Conservation (phyloP, 2,329 filamentous ascomycete genomes). For the Aureobasidium sp. region DNA sequence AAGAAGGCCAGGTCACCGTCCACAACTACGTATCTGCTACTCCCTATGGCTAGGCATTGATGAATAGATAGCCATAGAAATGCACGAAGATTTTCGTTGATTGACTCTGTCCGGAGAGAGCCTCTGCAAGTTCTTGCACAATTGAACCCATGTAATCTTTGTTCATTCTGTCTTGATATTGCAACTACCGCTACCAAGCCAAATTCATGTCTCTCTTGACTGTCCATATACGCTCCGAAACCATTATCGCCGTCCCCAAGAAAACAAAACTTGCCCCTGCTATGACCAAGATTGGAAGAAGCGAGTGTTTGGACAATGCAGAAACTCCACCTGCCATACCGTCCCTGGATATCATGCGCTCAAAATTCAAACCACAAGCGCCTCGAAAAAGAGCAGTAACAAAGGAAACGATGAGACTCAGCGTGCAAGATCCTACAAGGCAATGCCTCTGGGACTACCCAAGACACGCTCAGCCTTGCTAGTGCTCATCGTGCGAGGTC, state of each 20-base stretch:
- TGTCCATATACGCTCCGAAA: neutral
- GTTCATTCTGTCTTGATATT: constrained; percentile 1
- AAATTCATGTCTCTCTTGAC: constrained; percentile 1
- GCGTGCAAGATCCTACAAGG: neutral
- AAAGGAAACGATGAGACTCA: neutral
- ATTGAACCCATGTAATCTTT: neutral
- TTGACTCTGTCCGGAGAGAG: neutral
- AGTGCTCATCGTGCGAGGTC: constrained; percentile 2
- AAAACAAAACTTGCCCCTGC: neutral
- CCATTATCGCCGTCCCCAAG: neutral
- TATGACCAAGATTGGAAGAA: neutral
- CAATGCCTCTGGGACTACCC: constrained; percentile 13
- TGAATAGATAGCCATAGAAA: too few relatives aligned
- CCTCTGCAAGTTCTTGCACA: too few relatives aligned
- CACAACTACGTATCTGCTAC: too few relatives aligned
- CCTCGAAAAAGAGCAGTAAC: neutral
- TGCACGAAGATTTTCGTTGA: too few relatives aligned
- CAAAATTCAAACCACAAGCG: neutral
- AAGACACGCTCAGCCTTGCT: constrained; percentile 12
- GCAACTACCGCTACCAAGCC: neutral
- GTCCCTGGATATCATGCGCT: constrained; percentile 11
- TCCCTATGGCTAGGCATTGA: too few relatives aligned
- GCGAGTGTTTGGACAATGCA: neutral
- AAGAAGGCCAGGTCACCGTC: too few relatives aligned
- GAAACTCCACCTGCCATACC: neutral